These are phyloP conservation scores for Moricandia moricandioides DNA, from an alignment of 345 rosid species.

Conservation along the genomic window DNA sequence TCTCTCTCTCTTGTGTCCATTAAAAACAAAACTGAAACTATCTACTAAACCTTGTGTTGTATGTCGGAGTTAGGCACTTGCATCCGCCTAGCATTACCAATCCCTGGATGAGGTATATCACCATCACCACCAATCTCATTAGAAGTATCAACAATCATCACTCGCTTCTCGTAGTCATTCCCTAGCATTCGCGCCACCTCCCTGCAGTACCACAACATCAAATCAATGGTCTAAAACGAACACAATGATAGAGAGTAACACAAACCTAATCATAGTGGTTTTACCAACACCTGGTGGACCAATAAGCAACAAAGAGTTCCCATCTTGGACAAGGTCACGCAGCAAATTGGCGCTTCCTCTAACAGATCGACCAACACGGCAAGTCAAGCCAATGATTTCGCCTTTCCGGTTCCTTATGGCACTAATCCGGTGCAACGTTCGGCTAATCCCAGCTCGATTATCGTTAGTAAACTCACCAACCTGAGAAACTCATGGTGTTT, in stretches of 20 bases:
- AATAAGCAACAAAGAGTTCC: constrained; percentile 79
- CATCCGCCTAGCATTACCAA: constrained; percentile 92
- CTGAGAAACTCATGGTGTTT: constrained; percentile 37
- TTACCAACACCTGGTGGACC: constrained; percentile 98
- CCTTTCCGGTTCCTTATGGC: constrained; percentile 80
- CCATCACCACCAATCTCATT: constrained; percentile 99
- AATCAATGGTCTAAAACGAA: not conserved
- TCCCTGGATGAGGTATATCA: constrained; percentile 93
- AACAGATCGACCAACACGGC: constrained; percentile 90
- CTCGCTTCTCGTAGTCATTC: constrained; percentile 77
- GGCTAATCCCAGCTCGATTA: constrained; percentile 89
- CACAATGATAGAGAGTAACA: too few species aligned
- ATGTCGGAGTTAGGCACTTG: constrained; percentile 82
- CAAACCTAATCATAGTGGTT: constrained; percentile 88
- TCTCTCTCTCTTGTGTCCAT: not conserved
- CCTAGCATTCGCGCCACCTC: constrained; percentile 93
- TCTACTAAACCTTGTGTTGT: constrained; percentile 64
- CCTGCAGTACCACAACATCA: constrained; percentile 43
- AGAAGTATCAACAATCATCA: constrained; percentile 92
- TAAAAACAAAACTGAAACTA: not conserved
- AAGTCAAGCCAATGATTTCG: constrained; percentile 77
- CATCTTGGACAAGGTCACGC: constrained; percentile 70
- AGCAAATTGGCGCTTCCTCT: constrained; percentile 74
- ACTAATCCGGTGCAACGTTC: constrained; percentile 86
- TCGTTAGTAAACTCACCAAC: constrained; percentile 85